A percentile compares a stretch with the other conserved stretches of the same genome.
Evolutionary conservation across 1,284 basidiomycete genomes (phyloP).

Genomic region (Macrocystidia cucumis): DNA sequence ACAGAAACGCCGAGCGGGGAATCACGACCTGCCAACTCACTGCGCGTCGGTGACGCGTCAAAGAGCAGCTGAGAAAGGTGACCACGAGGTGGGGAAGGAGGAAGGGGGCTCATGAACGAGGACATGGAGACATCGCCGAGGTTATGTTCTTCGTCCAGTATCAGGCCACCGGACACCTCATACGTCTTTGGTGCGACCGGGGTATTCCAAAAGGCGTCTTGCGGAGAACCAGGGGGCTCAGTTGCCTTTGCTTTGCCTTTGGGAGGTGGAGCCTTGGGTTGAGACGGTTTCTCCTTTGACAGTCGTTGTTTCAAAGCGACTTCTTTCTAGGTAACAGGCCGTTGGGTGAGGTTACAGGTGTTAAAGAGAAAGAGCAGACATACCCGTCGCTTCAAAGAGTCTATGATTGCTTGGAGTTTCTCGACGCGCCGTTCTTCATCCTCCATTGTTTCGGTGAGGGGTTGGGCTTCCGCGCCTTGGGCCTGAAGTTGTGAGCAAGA

Average conservation of each 20-base stretch:
- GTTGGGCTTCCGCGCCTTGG: constrained; percentile 24
- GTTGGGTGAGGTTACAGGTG: constrained; percentile 2
- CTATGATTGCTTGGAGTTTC: constrained; percentile 43
- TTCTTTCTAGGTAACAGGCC: constrained; percentile 13
- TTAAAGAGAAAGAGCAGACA: constrained; percentile 7
- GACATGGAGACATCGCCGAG: constrained; percentile 41
- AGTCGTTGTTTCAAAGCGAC: constrained; percentile 3
- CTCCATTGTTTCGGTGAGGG: constrained; percentile 34
- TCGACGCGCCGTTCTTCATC: constrained; percentile 53
- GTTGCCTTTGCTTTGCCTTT: constrained; percentile 5
- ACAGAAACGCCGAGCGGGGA: no score
- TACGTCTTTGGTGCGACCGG: constrained; percentile 48
- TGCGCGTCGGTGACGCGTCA: no score
- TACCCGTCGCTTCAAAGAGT: constrained; percentile 45
- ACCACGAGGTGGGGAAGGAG: constrained; percentile 2
- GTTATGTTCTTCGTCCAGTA: constrained; percentile 57
- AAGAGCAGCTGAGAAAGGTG: no score
- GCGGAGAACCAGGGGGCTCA: constrained; percentile 20
- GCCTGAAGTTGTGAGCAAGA: constrained; percentile 16
- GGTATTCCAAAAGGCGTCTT: constrained; percentile 55
- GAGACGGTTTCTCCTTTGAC: constrained; percentile 1
- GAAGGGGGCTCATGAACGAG: constrained; percentile 43
- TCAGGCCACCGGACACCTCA: constrained; percentile 51
- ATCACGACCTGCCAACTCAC: no score
- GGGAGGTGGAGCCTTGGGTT: neutral